A percentile compares a stretch with the other conserved stretches of the same genome.
Evolutionary conservation across 1,284 basidiomycete genomes (phyloP).

Genomic region (Cryptococcus sp.): DNA sequence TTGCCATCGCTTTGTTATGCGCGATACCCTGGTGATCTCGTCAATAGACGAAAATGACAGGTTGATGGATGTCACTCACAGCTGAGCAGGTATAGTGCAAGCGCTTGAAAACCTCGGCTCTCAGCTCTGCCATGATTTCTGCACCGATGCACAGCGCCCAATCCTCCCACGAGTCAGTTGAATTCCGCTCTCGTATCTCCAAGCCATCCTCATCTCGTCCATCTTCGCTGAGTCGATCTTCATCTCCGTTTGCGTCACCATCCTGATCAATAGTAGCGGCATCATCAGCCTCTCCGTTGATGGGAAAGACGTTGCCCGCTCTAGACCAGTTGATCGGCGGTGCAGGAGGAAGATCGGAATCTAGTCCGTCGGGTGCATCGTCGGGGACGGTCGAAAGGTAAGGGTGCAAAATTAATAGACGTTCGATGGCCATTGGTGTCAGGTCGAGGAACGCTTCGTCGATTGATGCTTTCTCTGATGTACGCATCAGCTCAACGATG

Average conservation of each 20-base stretch:
- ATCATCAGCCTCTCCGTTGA: constrained; percentile 54
- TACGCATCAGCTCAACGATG: neutral
- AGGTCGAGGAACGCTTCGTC: constrained; percentile 85
- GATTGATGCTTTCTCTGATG: constrained; percentile 69
- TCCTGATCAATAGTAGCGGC: constrained; percentile 5
- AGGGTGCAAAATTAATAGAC: constrained; percentile 72
- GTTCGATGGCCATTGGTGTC: constrained; percentile 71
- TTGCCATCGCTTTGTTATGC: constrained; percentile 90
- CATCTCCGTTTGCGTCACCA: constrained; percentile 20
- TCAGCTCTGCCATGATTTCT: constrained; percentile 77
- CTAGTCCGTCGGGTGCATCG: constrained; percentile 69
- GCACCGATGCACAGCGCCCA: constrained; percentile 86
- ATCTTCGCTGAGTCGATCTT: constrained; percentile 17
- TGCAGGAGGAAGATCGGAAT: constrained; percentile 78
- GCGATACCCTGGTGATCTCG: constrained; percentile 71
- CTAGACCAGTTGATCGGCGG: constrained; percentile 67
- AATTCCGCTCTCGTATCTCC: constrained; percentile 13
- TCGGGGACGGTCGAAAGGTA: constrained; percentile 69
- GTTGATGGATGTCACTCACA: constrained; percentile 56
- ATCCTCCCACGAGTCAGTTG: constrained; percentile 77
- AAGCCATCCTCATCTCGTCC: constrained; percentile 16
- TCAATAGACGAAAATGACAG: neutral
- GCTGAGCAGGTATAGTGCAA: constrained; percentile 95
- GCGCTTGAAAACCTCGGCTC: constrained; percentile 67
- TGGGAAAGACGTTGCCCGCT: constrained; percentile 70